Conservation (phyloP, 2,329 filamentous ascomycete genomes). For the Calonectria crousiana region DNA sequence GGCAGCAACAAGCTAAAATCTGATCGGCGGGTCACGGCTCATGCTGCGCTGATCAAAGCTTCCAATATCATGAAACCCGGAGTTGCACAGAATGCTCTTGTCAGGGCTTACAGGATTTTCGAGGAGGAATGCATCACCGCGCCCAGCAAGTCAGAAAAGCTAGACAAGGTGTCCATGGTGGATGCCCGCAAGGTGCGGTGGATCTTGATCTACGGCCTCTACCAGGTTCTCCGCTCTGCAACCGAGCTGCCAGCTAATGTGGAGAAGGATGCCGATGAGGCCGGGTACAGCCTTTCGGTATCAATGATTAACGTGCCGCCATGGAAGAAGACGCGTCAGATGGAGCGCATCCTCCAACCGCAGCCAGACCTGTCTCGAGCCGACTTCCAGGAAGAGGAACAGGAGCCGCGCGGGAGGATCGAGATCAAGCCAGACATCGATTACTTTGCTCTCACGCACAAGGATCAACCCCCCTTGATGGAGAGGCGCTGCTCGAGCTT, state of each 20-base stretch:
- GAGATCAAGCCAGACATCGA: constrained; percentile 70
- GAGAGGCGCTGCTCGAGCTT: constrained; percentile 20
- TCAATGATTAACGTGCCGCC: constrained; percentile 58
- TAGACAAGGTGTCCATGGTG: constrained; percentile 64
- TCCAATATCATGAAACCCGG: constrained; percentile 58
- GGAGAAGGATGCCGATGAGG: constrained; percentile 61
- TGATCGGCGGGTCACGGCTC: constrained; percentile 62
- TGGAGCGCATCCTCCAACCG: constrained; percentile 44
- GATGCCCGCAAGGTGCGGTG: constrained; percentile 84
- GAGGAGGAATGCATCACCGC: constrained; percentile 69
- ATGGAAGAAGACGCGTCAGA: constrained; percentile 54
- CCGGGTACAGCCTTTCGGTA: constrained; percentile 68
- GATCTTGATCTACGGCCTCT: constrained; percentile 79
- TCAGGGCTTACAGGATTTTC: constrained; percentile 77
- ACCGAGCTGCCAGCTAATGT: constrained; percentile 73
- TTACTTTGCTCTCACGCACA: constrained; percentile 61
- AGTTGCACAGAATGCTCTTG: constrained; percentile 65
- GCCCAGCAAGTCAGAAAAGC: constrained; percentile 65
- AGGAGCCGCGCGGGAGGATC: constrained; percentile 33
- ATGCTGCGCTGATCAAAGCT: constrained; percentile 65
- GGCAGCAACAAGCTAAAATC: constrained; percentile 57
- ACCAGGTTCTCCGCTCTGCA: constrained; percentile 78
- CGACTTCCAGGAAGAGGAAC: constrained; percentile 16
- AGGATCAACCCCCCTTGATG: constrained; percentile 25
- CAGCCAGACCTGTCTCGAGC: constrained; percentile 44